Evolutionary conservation across 2,329 filamentous ascomycete species (phyloP).

Genomic region (Thielaviopsis punctulata): DNA sequence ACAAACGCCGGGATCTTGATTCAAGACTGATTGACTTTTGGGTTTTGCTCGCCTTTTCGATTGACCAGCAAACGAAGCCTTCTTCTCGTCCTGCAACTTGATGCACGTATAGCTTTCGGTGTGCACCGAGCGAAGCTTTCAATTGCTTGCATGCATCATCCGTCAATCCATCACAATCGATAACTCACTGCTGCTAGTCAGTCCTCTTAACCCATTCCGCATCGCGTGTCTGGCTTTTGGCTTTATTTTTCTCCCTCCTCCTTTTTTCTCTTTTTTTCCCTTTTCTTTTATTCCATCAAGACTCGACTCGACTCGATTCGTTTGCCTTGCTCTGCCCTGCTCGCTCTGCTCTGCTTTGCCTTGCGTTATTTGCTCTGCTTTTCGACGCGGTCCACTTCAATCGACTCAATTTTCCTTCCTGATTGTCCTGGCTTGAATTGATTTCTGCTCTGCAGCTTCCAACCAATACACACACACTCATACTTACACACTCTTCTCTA

Average conservation of each 20-base stretch:
- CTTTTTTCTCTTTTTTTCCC: too few species aligned
- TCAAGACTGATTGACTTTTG: too few species aligned
- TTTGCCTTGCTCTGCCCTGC: background rate
- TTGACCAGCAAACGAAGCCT: background rate
- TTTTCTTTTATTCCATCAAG: constrained; percentile 12
- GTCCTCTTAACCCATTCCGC: background rate
- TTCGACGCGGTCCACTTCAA: constrained; percentile 6
- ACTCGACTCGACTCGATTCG: background rate
- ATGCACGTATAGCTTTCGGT: background rate
- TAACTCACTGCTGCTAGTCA: background rate
- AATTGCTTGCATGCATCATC: background rate
- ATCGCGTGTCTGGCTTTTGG: background rate
- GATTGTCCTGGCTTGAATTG: background rate
- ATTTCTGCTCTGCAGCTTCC: background rate
- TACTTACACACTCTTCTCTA: background rate
- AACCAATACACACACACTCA: background rate
- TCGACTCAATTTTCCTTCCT: background rate
- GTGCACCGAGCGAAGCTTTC: background rate
- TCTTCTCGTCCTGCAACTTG: background rate
- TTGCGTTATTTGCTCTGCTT: constrained; percentile 3
- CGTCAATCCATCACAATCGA: background rate
- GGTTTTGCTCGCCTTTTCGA: background rate
- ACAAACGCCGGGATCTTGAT: too few species aligned
- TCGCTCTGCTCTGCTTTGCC: constrained; percentile 1
- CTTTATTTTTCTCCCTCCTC: constrained; percentile 17